A percentile compares a stretch with the other conserved stretches of the same genome.
phyloP scores from a whole-genome alignment of 192 early-diverging fungal genomes.

The Coemansia sp. region DNA sequence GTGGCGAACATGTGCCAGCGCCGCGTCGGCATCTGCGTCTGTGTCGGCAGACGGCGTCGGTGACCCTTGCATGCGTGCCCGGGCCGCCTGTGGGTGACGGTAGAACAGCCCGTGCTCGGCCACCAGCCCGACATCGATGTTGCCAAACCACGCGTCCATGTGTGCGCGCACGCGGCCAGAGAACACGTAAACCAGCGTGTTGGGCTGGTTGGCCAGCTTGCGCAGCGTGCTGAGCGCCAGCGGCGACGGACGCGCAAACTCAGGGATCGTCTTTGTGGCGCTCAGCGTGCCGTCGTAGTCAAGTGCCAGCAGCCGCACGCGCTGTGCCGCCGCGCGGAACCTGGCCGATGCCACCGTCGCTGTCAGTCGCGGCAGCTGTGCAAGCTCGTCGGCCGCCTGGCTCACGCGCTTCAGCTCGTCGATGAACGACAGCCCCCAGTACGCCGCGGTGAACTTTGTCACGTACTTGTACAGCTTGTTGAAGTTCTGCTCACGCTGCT shows the following conservation, averaged over 20 bases:
- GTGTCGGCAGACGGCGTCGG: conserved; percentile 4
- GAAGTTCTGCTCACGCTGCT: conserved; percentile 77
- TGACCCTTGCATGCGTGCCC: conserved; percentile 5
- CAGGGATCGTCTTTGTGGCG: conserved; percentile 80
- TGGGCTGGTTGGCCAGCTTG: conserved; percentile 67
- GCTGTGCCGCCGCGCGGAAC: neutral
- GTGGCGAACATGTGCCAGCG: neutral
- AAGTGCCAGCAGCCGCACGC: conserved; percentile 72
- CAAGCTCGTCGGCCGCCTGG: conserved; percentile 43
- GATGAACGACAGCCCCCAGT: conserved; percentile 96
- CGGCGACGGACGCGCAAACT: conserved; percentile 88
- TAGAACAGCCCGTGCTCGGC: conserved; percentile 99
- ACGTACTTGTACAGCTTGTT: conserved; percentile 94
- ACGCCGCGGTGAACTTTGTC: conserved; percentile 93
- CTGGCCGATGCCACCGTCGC: neutral
- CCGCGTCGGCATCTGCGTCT: conserved; percentile 4
- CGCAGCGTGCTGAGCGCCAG: conserved; percentile 70
- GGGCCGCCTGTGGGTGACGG: conserved; percentile 73
- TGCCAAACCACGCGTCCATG: conserved; percentile 90
- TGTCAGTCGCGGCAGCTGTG: conserved; percentile 49
- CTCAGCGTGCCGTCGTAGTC: conserved; percentile 98
- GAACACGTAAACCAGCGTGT: conserved; percentile 93
- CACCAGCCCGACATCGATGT: conserved; percentile 83
- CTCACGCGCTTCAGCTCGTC: conserved; percentile 74
- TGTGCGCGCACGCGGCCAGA: conserved; percentile 88